These are phyloP conservation scores for Microbotryum lychnidis-dioicae DNA, from an alignment of 1,284 basidiomycete genomes.

Conservation along the genomic window DNA sequence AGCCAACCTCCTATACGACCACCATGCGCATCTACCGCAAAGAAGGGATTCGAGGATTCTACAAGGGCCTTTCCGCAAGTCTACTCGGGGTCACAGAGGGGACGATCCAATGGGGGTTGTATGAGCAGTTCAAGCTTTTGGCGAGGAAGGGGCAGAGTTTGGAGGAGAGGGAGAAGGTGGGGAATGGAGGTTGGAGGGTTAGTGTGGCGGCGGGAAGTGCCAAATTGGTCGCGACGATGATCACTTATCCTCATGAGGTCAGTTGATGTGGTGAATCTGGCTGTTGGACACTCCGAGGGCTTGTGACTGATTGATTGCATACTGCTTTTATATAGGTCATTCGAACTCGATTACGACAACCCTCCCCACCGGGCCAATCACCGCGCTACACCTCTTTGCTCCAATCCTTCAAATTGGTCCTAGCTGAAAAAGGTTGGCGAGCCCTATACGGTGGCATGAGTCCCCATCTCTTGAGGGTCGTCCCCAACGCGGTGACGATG, in stretches of 20 bases:
- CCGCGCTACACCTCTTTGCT: conserved; percentile 74
- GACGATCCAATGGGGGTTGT: conserved; percentile 96
- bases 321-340: conserved; percentile 55
- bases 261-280: conserved; percentile 29
- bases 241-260: conserved; percentile 96
- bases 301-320: neutral
- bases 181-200: conserved; percentile 52
- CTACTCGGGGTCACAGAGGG: conserved; percentile 94
- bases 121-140: conserved; percentile 52
- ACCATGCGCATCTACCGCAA: conserved; percentile 29
- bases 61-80: conserved; percentile 88
- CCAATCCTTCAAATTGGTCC: conserved; percentile 77
- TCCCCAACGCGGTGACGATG: conserved; percentile 96
- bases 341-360: conserved; percentile 81
- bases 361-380: conserved; percentile 47
- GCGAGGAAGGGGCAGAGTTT: conserved; percentile 14
- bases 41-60: conserved; percentile 82
- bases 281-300: neutral
- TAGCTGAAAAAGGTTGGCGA: conserved; percentile 78
- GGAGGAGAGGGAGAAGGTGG: conserved; percentile 61
- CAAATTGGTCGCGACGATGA: conserved; percentile 83
- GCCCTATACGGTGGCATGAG: conserved; percentile 86
- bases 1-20: conserved; percentile 23
- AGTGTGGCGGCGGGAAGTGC: conserved; percentile 79
- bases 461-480: conserved; percentile 91